A percentile compares a stretch with the other conserved stretches of the same genome.
phyloP scores from a whole-genome alignment of 2,329 filamentous ascomycete species.

The Colletotrichum kahawae region DNA sequence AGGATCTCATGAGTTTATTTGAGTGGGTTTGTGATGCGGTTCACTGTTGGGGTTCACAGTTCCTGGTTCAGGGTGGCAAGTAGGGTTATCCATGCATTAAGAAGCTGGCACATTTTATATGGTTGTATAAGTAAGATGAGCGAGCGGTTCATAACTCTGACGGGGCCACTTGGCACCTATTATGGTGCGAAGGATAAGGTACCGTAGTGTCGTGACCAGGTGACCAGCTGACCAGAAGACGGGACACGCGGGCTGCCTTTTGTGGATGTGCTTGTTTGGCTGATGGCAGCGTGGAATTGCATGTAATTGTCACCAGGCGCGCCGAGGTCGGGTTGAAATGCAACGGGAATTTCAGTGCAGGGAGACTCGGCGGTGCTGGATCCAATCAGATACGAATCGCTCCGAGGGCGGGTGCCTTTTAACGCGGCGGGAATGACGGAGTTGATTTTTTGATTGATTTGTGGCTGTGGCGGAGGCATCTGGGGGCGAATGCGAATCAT shows the following conservation, averaged over 20 bases:
- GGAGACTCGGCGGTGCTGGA: neutral
- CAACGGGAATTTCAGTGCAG: neutral
- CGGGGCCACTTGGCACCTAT: neutral
- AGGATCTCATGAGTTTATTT: neutral
- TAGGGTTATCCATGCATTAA: neutral
- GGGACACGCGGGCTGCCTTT: neutral
- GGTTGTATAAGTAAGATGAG: neutral
- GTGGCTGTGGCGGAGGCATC: slow-evolving; percentile 10
- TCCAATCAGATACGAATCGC: neutral
- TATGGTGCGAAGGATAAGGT: no score
- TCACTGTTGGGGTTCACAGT: neutral
- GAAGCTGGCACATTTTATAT: neutral
- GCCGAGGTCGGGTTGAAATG: neutral
- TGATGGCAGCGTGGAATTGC: neutral
- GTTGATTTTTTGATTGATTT: slow-evolving; percentile 1
- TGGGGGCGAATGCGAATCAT: slow-evolving; percentile 15
- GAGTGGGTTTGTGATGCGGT: neutral
- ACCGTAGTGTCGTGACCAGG: neutral
- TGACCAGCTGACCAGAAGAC: neutral
- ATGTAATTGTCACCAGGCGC: neutral
- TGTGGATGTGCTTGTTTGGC: neutral
- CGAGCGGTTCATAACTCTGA: neutral
- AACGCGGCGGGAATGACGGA: neutral
- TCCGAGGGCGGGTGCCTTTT: neutral
- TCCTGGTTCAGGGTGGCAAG: neutral